Base-by-base conservation (phyloP, 2,329 filamentous ascomycete species). In the Beauveria sp. region DNA sequence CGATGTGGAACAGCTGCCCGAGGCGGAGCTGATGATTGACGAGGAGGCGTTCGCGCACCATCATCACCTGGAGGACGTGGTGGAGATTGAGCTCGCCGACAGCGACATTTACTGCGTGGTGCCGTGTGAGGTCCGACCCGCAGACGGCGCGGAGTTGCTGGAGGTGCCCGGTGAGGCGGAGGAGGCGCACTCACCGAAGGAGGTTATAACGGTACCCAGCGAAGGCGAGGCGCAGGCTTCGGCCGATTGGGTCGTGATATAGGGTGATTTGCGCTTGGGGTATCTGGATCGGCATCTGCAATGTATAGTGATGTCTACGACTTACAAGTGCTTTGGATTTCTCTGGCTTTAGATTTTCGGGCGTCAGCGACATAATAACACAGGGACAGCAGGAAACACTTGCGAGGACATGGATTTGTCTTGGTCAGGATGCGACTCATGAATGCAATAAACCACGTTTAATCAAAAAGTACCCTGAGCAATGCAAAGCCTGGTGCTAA, bases 21-120 rank as follows among this genome's bases (percentile, higher is more conserved):
- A 71, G 54, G 61, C 69, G 40, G 73, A 75, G 56, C 51, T 75
- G 18, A 65, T 66, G 1, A 55, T 75, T 3, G 71, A 75, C 9
- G 56, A 67, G 5, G 66, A 69, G 1, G 64, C 57, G 0, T 74
- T 67, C 16, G 69, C 70, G 53, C 51, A 64, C 12, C 64, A 68
- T n/a, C 69, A 67, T 31, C 65, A 65, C 0, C 45, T 63, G 5
- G 63, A 62, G 0, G 71, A 64, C 0, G 68, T 65, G 2, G 53
- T 74, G 2, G 70, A 73, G 1, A 50, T 74, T 3, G 69, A 73
- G 45, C 63, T 75, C 10, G 61, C 63, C 3, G 69, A 64, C 3
- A 56, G 61, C 8, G 55, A 65, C 3, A 42, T 73, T 0, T 53
- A 58, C 3, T 71, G 67, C 58, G 64, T 64, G 9, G 6, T 24